A percentile compares a stretch with the other conserved stretches of the same genome.
Evolutionary conservation across 78 protist species (phyloP).

Genomic region (Neovahlkampfia damariscottae): DNA sequence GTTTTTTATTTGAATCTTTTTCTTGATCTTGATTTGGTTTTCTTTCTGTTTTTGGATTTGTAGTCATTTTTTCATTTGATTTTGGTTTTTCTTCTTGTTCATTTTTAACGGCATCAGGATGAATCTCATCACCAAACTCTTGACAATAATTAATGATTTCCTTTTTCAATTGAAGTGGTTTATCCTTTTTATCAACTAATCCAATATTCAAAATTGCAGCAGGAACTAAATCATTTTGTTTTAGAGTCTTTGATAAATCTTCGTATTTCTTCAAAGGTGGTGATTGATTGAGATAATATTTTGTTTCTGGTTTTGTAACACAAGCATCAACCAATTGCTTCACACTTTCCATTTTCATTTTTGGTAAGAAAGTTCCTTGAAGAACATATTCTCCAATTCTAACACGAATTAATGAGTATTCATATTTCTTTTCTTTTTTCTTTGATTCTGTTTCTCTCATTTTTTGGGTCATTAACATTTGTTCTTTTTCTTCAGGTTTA

Average conservation of each 20-base stretch:
- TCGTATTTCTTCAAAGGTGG: background rate
- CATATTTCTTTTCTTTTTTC: background rate
- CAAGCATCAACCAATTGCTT: background rate
- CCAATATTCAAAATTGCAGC: background rate
- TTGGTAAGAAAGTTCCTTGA: background rate
- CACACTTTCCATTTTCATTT: background rate
- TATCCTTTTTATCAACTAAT: too few relatives aligned
- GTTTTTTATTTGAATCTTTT: too few relatives aligned
- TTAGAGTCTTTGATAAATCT: background rate
- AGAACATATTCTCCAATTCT: background rate
- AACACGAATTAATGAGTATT: background rate
- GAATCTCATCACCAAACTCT: too few relatives aligned
- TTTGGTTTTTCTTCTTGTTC: too few relatives aligned
- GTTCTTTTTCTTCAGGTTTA: background rate
- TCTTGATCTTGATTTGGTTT: too few relatives aligned
- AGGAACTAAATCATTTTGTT: background rate
- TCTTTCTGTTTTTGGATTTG: too few relatives aligned
- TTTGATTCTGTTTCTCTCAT: background rate
- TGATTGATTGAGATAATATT: background rate
- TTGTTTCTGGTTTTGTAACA: background rate
- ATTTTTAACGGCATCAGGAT: too few relatives aligned
- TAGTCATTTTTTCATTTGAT: too few relatives aligned
- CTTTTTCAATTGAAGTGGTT: too few relatives aligned
- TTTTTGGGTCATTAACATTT: background rate
- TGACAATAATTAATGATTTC: too few relatives aligned